These are phyloP conservation scores for Dactylella cylindrospora DNA, from an alignment of 2,329 filamentous ascomycete genomes.

Conservation along the genomic window DNA sequence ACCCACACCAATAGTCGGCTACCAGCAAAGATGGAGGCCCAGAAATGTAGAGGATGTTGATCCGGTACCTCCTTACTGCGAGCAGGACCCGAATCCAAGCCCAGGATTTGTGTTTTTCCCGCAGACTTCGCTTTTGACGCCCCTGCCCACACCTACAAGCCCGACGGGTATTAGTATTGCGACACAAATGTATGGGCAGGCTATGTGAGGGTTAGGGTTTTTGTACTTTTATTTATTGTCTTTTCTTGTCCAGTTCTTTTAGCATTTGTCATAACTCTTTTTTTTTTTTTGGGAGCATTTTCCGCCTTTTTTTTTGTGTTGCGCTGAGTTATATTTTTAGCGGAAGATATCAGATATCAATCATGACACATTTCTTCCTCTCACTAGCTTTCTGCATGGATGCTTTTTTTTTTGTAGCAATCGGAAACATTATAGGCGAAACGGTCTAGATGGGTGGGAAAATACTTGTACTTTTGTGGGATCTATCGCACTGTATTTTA, in stretches of 20 bases:
- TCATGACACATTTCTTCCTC: conserved; percentile 7
- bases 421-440: conserved; percentile 1
- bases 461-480: no score
- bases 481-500: no score
- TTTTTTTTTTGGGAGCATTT: conserved; percentile 2
- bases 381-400: conserved; percentile 9
- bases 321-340: conserved; percentile 37
- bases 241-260: background rate
- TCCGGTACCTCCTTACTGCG: conserved; percentile 36
- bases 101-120: conserved; percentile 42
- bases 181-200: conserved; percentile 43
- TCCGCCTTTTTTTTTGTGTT: conserved; percentile 30
- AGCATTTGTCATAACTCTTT: no score
- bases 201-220: conserved; percentile 36
- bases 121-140: conserved; percentile 29
- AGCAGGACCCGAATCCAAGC: conserved; percentile 42
- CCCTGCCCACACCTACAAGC: conserved; percentile 30
- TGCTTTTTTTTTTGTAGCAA: background rate
- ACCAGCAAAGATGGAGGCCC: conserved; percentile 39
- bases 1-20: conserved; percentile 12
- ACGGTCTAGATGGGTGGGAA: background rate
- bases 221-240: background rate
- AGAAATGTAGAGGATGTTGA: conserved; percentile 41
- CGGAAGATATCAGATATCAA: conserved; percentile 5
- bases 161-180: conserved; percentile 17